Evolutionary conservation across 352 stramenopile genomes (phyloP).

Genomic region (Pythium rhizo-oryzae): DNA sequence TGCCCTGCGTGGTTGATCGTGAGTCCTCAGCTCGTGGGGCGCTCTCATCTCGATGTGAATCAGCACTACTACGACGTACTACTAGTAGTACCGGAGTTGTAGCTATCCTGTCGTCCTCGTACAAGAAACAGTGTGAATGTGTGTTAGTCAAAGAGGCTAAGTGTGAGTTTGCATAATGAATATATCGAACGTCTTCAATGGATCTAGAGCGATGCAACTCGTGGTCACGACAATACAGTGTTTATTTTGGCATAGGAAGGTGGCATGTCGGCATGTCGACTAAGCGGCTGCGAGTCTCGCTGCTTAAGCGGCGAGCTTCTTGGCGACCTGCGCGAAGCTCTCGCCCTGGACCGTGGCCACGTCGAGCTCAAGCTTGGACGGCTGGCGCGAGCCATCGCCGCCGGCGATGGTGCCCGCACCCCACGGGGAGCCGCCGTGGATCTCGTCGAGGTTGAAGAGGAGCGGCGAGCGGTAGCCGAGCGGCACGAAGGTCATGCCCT

Average conservation of each 20-base stretch:
- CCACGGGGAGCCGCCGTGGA: constrained; percentile 81
- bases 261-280: constrained; percentile 4
- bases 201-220: too few relatives aligned
- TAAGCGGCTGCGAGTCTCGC: constrained; percentile 14
- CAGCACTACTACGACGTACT: too few relatives aligned
- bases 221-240: not conserved
- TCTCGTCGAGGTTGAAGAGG: constrained; percentile 78
- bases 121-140: not conserved
- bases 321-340: constrained; percentile 79
- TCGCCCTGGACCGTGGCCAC: constrained; percentile 82
- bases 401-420: constrained; percentile 86
- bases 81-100: too few relatives aligned
- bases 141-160: too few relatives aligned
- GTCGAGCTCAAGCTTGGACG: constrained; percentile 77
- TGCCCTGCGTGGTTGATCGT: constrained; percentile 5
- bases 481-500: constrained; percentile 93
- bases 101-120: not conserved
- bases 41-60: too few relatives aligned
- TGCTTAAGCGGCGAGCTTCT: constrained; percentile 70
- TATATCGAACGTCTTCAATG: too few relatives aligned
- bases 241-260: not conserved
- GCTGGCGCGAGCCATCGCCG: constrained; percentile 77
- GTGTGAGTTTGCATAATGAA: not conserved
- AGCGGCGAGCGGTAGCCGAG: constrained; percentile 68
- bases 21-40: too few relatives aligned